Evolutionary conservation across 179 eudicot genomes (phyloP).

Genomic region (Silene noctiflora): DNA sequence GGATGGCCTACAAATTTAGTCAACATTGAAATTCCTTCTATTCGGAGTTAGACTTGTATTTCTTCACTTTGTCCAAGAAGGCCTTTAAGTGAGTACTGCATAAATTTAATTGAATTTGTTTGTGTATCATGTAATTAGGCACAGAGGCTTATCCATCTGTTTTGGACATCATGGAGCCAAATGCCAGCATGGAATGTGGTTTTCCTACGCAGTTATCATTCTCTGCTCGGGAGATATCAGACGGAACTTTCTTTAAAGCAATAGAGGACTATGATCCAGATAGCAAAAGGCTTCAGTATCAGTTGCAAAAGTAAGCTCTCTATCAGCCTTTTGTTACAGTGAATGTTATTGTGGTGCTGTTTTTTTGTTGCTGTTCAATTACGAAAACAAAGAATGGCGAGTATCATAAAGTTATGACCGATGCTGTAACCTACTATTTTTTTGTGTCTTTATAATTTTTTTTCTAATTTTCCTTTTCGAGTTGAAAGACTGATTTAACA

Average conservation of each 20-base stretch:
- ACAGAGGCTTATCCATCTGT: constrained; percentile 70
- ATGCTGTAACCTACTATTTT: neutral
- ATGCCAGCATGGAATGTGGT: constrained; percentile 65
- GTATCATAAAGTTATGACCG: neutral
- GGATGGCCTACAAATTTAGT: constrained; percentile 92
- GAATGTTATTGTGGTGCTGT: neutral
- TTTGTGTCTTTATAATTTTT: neutral
- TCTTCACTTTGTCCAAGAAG: constrained; percentile 14
- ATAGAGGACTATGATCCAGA: constrained; percentile 92
- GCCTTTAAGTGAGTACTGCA: constrained; percentile 5
- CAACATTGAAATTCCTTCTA: constrained; percentile 81
- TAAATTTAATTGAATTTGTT: constrained; percentile 2
- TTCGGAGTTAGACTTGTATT: constrained; percentile 40
- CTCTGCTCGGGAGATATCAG: constrained; percentile 82
- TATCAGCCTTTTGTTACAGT: neutral
- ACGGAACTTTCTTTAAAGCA: constrained; percentile 87
- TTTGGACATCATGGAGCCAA: constrained; percentile 43
- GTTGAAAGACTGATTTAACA: neutral
- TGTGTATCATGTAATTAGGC: constrained; percentile 39
- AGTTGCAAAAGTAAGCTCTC: constrained; percentile 61
- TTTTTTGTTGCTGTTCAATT: neutral
- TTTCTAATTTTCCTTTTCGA: neutral
- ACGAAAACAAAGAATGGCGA: neutral
- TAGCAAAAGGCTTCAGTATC: constrained; percentile 65
- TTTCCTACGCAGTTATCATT: constrained; percentile 83